These are phyloP conservation scores for Acorus calamus DNA, from an alignment of 106 monocot genomes.

Conservation along the genomic window DNA sequence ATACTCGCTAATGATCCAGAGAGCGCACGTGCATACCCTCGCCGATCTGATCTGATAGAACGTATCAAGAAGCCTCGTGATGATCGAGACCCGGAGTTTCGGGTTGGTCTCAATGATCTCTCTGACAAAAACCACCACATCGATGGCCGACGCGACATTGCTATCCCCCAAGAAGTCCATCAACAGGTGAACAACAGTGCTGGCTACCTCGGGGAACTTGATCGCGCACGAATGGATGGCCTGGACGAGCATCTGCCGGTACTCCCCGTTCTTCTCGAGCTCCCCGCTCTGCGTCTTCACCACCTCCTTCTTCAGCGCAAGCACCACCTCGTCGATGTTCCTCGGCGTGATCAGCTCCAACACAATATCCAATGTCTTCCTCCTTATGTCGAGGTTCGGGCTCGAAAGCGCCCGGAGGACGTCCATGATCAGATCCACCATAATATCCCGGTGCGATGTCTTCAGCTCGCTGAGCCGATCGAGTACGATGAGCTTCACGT, in stretches of 20 bases:
- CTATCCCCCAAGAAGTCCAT: conserved; percentile 91
- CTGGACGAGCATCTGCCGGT: conserved; percentile 86
- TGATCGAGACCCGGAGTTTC: conserved; percentile 80
- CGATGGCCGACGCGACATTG: conserved; percentile 80
- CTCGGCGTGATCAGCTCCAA: conserved; percentile 70
- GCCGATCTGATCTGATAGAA: conserved; percentile 87
- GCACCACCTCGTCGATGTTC: conserved; percentile 81
- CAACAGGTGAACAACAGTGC: conserved; percentile 74
- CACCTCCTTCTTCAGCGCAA: conserved; percentile 86
- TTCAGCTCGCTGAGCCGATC: conserved; percentile 75
- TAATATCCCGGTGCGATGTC: conserved; percentile 52
- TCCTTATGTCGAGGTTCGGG: conserved; percentile 72
- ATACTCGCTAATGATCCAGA: conserved; percentile 90
- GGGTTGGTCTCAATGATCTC: conserved; percentile 91
- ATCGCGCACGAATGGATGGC: conserved; percentile 84
- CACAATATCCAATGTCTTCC: conserved; percentile 72
- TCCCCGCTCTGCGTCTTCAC: conserved; percentile 84
- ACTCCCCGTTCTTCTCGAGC: conserved; percentile 80
- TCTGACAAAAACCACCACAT: conserved; percentile 75
- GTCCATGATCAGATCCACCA: conserved; percentile 85
- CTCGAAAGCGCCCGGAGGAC: conserved; percentile 67
- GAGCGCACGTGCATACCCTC: conserved; percentile 73
- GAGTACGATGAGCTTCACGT: conserved; percentile 78
- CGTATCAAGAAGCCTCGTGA: conserved; percentile 67
- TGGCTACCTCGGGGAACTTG: conserved; percentile 89